phyloP scores from a whole-genome alignment of 2,329 filamentous ascomycete genomes.

The Talaromyces sp. region DNA sequence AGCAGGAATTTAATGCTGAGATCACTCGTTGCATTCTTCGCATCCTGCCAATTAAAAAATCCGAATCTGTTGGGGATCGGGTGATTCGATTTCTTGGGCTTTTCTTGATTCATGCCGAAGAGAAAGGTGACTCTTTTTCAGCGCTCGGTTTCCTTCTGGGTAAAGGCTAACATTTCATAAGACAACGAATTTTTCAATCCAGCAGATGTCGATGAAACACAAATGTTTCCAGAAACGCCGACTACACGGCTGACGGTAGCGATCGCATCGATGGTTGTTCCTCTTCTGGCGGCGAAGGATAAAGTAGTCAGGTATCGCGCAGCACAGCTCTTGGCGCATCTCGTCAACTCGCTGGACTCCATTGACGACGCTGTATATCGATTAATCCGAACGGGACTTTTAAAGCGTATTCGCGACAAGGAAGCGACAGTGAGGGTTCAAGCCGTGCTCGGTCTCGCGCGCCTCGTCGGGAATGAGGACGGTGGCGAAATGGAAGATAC shows the following conservation, averaged over 20 bases:
- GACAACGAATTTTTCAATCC: constrained; percentile 61
- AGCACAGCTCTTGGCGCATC: constrained; percentile 82
- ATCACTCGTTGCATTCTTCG: constrained; percentile 76
- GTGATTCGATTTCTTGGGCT: constrained; percentile 80
- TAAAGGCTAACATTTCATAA: constrained; percentile 26
- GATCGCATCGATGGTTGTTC: constrained; percentile 67
- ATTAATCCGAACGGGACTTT: constrained; percentile 67
- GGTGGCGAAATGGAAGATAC: constrained; percentile 63
- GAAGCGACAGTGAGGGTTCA: constrained; percentile 88
- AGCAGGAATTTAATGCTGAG: constrained; percentile 82
- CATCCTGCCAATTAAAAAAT: constrained; percentile 83
- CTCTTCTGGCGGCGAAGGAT: constrained; percentile 79
- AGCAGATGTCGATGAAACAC: constrained; percentile 61
- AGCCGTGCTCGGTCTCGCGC: constrained; percentile 82
- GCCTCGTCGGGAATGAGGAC: constrained; percentile 68
- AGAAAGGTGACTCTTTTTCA: constrained; percentile 43
- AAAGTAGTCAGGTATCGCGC: constrained; percentile 86
- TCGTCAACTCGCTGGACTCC: constrained; percentile 85
- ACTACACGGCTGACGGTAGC: constrained; percentile 70
- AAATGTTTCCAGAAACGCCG: constrained; percentile 73
- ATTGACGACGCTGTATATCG: constrained; percentile 91
- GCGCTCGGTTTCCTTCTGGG: neutral
- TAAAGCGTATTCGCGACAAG: constrained; percentile 87
- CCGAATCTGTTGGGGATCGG: constrained; percentile 80
- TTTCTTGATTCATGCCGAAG: constrained; percentile 66